phyloP scores from a whole-genome alignment of 1,284 basidiomycete species.

The Phlebopus sp. region DNA sequence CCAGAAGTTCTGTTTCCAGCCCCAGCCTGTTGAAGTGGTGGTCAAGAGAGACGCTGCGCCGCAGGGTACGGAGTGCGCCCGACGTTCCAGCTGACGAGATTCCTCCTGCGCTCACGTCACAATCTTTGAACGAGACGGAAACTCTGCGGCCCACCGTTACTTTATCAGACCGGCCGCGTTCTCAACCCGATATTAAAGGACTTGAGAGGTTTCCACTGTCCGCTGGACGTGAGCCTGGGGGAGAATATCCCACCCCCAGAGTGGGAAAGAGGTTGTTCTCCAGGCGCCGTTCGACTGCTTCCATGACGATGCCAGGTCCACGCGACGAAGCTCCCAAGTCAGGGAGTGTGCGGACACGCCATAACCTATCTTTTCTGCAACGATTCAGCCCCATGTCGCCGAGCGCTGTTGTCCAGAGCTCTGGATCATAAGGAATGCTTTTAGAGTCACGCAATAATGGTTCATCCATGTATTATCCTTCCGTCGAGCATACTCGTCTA shows the following conservation, averaged over 20 bases:
- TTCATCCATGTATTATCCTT: conserved; percentile 11
- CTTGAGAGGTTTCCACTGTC: conserved; percentile 19
- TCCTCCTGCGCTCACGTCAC: conserved; percentile 26
- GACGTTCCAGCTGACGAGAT: conserved; percentile 33
- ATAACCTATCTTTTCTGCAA: conserved; percentile 34
- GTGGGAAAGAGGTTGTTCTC: conserved; percentile 13
- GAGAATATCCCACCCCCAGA: conserved; percentile 9
- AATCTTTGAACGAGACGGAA: conserved; percentile 20
- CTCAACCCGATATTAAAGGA: conserved; percentile 30
- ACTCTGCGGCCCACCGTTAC: conserved; percentile 10
- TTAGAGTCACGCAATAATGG: conserved; percentile 8
- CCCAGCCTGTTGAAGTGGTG: conserved; percentile 43
- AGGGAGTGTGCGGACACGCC: conserved; percentile 23
- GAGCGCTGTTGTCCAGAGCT: conserved; percentile 7
- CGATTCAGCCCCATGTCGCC: conserved; percentile 18
- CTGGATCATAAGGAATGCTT: conserved; percentile 11
- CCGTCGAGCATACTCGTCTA: conserved; percentile 1
- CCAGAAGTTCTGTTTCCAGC: conserved; percentile 29
- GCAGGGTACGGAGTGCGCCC: conserved; percentile 49
- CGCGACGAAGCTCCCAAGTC: conserved; percentile 16
- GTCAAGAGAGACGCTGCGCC: conserved; percentile 45
- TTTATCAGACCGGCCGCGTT: conserved; percentile 25
- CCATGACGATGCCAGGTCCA: conserved; percentile 11
- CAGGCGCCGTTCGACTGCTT: conserved; percentile 22
- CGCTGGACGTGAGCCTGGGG: conserved; percentile 22